phyloP scores from a whole-genome alignment of 2,329 filamentous ascomycete genomes.

The Elsinoe necatrix region DNA sequence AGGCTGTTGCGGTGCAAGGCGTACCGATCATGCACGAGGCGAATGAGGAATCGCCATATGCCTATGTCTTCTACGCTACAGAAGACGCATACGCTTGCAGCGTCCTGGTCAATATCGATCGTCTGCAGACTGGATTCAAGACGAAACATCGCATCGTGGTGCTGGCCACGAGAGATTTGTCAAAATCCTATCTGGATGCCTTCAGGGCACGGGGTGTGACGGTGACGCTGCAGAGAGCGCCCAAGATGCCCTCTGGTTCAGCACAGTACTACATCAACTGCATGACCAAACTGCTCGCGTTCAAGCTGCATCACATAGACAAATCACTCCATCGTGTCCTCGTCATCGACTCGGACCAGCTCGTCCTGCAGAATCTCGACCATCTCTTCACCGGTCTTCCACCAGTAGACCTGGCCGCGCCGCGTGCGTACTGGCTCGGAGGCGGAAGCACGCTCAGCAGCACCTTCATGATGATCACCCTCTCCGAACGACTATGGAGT shows the following conservation, averaged over 20 bases:
- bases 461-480: constrained; percentile 25
- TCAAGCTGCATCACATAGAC: constrained; percentile 25
- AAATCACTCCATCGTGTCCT: constrained; percentile 22
- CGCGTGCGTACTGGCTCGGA: constrained; percentile 26
- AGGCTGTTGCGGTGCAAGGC: background rate
- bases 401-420: constrained; percentile 23
- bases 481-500: constrained; percentile 24
- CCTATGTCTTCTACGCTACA: constrained; percentile 28
- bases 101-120: constrained; percentile 26
- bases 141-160: constrained; percentile 23
- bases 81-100: constrained; percentile 25
- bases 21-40: background rate
- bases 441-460: constrained; percentile 23
- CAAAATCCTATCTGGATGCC: constrained; percentile 19
- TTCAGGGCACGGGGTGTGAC: constrained; percentile 18
- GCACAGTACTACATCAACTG: constrained; percentile 24
- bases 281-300: constrained; percentile 25
- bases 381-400: constrained; percentile 25
- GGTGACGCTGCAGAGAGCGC: constrained; percentile 22
- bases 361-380: constrained; percentile 25
- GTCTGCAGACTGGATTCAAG: constrained; percentile 20
- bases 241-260: constrained; percentile 17
- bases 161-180: constrained; percentile 21
- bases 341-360: constrained; percentile 25
- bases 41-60: constrained; percentile 16